Evolutionary conservation across 371 early-diverging fungal genomes (phyloP), one percentile per base, ranked within the genome.

Genomic region (Basidiobolus meristosporus): DNA sequence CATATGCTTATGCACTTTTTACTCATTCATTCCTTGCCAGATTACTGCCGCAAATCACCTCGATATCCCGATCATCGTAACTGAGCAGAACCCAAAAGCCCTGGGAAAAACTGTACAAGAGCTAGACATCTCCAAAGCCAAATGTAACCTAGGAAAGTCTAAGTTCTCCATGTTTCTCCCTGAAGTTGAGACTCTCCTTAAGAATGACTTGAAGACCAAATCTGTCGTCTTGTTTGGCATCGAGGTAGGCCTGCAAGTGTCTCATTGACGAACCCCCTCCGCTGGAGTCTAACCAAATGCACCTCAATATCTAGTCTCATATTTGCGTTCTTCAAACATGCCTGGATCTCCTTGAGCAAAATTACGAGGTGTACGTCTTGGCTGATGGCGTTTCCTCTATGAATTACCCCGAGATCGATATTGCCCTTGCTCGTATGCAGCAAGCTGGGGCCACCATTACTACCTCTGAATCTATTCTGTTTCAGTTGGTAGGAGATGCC

Each of bases 281-380:
- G n/a, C n/a, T n/a, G n/a, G n/a, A n/a, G n/a, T n/a, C n/a, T n/a
- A n/a, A n/a, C n/a, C n/a, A n/a, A 31, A 7, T 4, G 12, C 4
- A 34, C 18, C 16, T 16, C 34, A 34, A 7, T 7, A 4, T 5
- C 7, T 50, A 83, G 79, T 66, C 87, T 22, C 96, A 95, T 47
- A 90, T 92, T 1, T 95, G 96, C 56, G 82, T 95, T 3, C 54
- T 82, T 38, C 92, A 95, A 60, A 89, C 93, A 1, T 80, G 85
- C 10, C 60, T 95, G 45, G 96, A 92, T 34, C 55, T 95, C 7
- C 51, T 85, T 26, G 78, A 79, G 28, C 55, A 68, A 28, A 61
- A 75, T 42, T 65, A 66, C 43, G 71, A 82, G 47, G 91, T 90
- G 36, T 73, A 81, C 51, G 77, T 95, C 19, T 56, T 91, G 32